Evolutionary conservation across 2,329 filamentous ascomycete genomes (phyloP), one percentile per base, ranked within the genome.

Genomic region (Diaporthe amygdali): DNA sequence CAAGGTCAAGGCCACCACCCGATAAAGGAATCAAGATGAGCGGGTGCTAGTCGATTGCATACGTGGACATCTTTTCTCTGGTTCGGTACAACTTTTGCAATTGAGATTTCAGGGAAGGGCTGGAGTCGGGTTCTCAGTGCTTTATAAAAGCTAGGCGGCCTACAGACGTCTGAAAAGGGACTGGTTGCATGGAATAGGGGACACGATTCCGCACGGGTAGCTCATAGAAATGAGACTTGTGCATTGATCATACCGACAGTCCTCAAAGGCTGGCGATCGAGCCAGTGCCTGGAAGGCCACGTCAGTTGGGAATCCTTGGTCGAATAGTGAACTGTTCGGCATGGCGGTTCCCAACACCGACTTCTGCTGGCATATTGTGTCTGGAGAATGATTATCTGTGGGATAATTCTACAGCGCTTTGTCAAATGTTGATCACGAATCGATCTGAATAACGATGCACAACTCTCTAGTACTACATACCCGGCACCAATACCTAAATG

Each of bases 1-100:
- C 82, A 98, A 98, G 93, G 92, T 94, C 80, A 89, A 92, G 83
- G 91, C 94, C 83, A 95, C 92, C 82, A 92, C 90, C 88, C 95
- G 95, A 88, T 97, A 94, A 93, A 79, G 47, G 52, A 66, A 41
- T 49, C 73, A 59, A 68, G 66, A 68, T 68, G 66, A 68, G 66
- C 68, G 72, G 72, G 73, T 59, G 63, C 51, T 68, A 61, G 63
- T 68, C 54, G 63, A 68, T 27, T 68, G 52, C 54, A 68, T 59
- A 68, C 66, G 51, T 49, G 46, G 55, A 49, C 64, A 59, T 68
- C 66, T 68, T 68, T 61, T 67, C 54, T 61, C 30, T 55, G 56
- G 54, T 56, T 66, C 66, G 44, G 55, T 51, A 52, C 55, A 66
- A 54, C 32, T 30, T 51, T 66, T 37, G 71, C 69, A 55, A 56